These are phyloP conservation scores for Corymbia calophylla DNA, from an alignment of 441 rosid species.

Conservation along the genomic window DNA sequence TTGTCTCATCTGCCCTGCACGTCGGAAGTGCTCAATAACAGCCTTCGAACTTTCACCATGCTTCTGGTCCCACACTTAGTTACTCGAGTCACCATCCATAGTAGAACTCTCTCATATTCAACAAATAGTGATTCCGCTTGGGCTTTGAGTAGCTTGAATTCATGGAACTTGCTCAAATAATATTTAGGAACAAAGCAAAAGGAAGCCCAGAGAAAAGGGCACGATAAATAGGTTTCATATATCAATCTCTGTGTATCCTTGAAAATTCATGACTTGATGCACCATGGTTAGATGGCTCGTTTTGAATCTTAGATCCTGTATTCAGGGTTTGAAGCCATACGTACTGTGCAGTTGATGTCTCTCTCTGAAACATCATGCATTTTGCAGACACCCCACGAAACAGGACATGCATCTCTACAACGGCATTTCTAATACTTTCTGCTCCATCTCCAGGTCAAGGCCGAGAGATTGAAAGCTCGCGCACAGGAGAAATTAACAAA, in stretches of 20 bases:
- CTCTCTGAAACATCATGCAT: not conserved
- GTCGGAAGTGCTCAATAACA: not conserved
- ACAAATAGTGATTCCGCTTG: not conserved
- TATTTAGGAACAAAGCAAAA: not conserved
- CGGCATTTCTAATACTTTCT: not conserved
- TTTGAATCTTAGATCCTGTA: not conserved
- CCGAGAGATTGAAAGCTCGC: conserved; percentile 75
- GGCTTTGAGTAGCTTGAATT: not conserved
- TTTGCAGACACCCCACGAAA: not conserved
- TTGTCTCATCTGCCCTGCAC: not conserved
- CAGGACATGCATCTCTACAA: not conserved
- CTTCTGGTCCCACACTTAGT: not conserved
- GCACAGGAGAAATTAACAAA: conserved; percentile 64
- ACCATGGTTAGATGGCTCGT: not conserved
- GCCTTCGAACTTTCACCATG: not conserved
- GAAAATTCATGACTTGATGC: not conserved
- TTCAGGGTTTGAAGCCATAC: not conserved
- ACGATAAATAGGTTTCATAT: not conserved
- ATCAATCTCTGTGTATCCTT: not conserved
- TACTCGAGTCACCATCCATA: not conserved
- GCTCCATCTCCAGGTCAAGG: conserved; percentile 44
- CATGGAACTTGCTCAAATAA: not conserved
- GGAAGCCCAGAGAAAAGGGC: not conserved
- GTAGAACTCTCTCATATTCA: not conserved
- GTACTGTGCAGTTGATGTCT: not conserved